Percentiles rank a stretch among this genome's conserved stretches.
phyloP scores from a whole-genome alignment of 1,284 basidiomycete genomes.

The Volvariella surrecta region DNA sequence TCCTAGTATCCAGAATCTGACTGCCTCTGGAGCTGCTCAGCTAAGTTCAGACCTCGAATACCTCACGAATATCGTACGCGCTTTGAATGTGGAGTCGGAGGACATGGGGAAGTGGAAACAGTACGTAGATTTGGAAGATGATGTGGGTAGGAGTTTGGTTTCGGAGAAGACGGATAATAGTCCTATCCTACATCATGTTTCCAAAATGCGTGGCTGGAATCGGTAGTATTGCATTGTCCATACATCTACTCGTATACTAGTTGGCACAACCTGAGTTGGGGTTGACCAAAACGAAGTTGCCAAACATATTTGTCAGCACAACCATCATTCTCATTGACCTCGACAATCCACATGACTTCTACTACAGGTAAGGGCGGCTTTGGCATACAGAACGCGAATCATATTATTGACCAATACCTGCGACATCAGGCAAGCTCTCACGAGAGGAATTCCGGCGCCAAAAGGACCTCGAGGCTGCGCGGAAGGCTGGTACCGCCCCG shows the following conservation, averaged over 20 bases:
- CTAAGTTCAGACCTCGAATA: conserved; percentile 86
- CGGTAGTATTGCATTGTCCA: conserved; percentile 2
- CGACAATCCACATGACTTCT: conserved; percentile 30
- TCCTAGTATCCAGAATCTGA: conserved; percentile 52
- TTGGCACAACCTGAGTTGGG: not conserved
- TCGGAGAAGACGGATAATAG: conserved; percentile 24
- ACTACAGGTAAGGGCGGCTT: conserved; percentile 30
- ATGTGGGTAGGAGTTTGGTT: conserved; percentile 13
- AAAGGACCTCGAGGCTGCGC: conserved; percentile 93
- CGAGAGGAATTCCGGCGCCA: conserved; percentile 89
- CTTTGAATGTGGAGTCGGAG: conserved; percentile 79
- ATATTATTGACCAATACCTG: conserved; percentile 2
- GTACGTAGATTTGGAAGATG: not conserved
- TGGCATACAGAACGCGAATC: not conserved
- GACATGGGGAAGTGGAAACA: conserved; percentile 71
- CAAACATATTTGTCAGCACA: not conserved
- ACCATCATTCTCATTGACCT: not conserved
- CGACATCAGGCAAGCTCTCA: conserved; percentile 69
- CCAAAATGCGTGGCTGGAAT: conserved; percentile 46
- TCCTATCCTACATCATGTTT: conserved; percentile 32
- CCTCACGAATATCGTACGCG: conserved; percentile 84
- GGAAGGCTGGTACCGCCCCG: conserved; percentile 96
- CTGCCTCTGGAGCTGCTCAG: conserved; percentile 68
- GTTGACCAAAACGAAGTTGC: not conserved
- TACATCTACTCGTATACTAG: not conserved